Evolutionary conservation across 306 rosid species (phyloP).

Genomic region (Echinosophora koreensis): DNA sequence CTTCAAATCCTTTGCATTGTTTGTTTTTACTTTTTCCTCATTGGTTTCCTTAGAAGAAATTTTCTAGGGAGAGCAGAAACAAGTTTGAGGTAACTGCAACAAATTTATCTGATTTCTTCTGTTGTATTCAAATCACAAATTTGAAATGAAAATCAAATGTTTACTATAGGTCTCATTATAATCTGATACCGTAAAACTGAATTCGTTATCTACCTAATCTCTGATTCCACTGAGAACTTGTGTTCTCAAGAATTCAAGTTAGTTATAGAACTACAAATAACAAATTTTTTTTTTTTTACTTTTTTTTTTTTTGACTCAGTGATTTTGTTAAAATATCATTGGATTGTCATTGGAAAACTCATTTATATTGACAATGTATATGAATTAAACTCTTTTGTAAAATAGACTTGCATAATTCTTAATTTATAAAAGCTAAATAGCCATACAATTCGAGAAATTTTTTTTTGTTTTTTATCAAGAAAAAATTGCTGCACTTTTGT

Average conservation of each 20-base stretch:
- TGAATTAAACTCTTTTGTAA: background rate
- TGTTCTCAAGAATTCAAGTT: background rate
- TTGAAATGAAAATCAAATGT: constrained; percentile 23
- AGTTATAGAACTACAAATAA: background rate
- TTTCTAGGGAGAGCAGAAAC: constrained; percentile 43
- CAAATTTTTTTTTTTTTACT: no score
- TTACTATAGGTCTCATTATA: background rate
- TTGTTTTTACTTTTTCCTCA: background rate
- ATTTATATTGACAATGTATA: background rate
- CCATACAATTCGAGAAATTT: no score
- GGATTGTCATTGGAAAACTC: no score
- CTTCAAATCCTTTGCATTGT: constrained; percentile 50
- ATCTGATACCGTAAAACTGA: constrained; percentile 2
- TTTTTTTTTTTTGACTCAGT: no score
- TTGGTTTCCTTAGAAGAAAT: constrained; percentile 45
- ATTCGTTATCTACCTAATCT: background rate
- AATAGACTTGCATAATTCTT: background rate
- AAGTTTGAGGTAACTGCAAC: constrained; percentile 52
- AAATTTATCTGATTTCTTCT: constrained; percentile 42
- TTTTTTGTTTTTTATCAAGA: no score
- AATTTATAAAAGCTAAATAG: background rate
- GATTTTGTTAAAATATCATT: no score
- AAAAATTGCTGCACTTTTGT: background rate
- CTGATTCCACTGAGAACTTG: background rate
- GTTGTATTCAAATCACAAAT: constrained; percentile 44